Percentiles rank a stretch among this genome's conserved stretches.
Evolutionary conservation across 108 stramenopile species (phyloP).

Genomic region (Cyclotella baltica): DNA sequence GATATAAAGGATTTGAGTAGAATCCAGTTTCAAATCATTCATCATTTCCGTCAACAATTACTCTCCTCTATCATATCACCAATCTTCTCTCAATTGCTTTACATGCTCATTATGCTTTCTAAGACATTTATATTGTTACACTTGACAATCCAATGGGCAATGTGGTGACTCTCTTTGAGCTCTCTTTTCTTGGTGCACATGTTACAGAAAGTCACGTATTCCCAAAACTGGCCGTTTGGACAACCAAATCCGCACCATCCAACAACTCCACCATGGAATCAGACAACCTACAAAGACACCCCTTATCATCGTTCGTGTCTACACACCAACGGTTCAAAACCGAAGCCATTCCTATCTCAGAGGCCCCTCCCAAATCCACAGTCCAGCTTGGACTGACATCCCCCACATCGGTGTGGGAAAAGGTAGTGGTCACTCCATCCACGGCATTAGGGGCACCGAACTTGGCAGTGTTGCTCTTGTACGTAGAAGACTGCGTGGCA

Average conservation of each 20-base stretch:
- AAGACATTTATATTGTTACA: too few species aligned
- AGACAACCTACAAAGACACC: background rate
- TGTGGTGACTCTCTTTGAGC: too few species aligned
- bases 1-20: too few species aligned
- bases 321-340: background rate
- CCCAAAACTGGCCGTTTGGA: background rate
- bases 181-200: too few species aligned
- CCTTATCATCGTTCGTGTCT: background rate
- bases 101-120: too few species aligned
- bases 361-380: background rate
- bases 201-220: too few species aligned
- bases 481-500: constrained; percentile 27
- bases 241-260: background rate
- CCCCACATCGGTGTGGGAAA: constrained; percentile 11
- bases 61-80: too few species aligned
- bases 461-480: constrained; percentile 2
- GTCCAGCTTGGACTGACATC: background rate
- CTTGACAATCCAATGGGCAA: too few species aligned
- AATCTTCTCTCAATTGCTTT: too few species aligned
- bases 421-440: constrained; percentile 12
- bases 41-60: too few species aligned
- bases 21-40: too few species aligned
- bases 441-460: constrained; percentile 4
- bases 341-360: background rate
- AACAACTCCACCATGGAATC: background rate